phyloP scores from a whole-genome alignment of 2,329 filamentous ascomycete species.

The Curvularia hawaiiensis region DNA sequence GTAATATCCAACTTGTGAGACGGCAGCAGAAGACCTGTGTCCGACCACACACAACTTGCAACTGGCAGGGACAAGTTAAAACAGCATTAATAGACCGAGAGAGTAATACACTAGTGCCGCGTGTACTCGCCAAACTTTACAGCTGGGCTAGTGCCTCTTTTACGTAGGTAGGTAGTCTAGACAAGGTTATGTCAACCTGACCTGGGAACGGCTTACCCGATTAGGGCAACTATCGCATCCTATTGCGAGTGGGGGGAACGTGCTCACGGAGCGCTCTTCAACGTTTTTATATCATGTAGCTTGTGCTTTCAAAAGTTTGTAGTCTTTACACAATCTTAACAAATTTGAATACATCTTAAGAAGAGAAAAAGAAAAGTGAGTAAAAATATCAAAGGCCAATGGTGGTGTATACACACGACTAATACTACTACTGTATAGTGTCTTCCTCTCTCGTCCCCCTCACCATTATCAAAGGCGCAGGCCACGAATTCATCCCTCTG shows the following conservation, averaged over 20 bases:
- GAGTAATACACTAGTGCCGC: neutral
- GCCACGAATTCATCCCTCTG: slow-evolving; percentile 25
- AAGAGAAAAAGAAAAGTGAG: neutral
- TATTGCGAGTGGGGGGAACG: neutral
- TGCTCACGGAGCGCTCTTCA: neutral
- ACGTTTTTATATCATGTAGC: neutral
- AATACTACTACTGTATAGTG: slow-evolving; percentile 5
- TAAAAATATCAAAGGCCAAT: neutral
- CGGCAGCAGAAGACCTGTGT: neutral
- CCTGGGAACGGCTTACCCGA: slow-evolving; percentile 20
- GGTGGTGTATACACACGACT: neutral
- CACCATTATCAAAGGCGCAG: slow-evolving; percentile 29
- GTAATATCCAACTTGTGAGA: neutral
- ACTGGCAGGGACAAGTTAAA: neutral
- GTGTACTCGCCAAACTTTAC: neutral
- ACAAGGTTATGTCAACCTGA: slow-evolving; percentile 6
- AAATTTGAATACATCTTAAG: neutral
- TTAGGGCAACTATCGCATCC: slow-evolving; percentile 20
- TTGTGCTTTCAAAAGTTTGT: neutral
- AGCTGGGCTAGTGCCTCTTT: neutral
- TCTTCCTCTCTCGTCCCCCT: slow-evolving; percentile 23
- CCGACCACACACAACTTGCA: neutral
- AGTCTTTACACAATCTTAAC: neutral
- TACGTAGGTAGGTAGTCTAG: neutral
- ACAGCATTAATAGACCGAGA: neutral